Base-by-base conservation (phyloP, 768 basidiomycete genomes). In the Cystofilobasidium capitatum region DNA sequence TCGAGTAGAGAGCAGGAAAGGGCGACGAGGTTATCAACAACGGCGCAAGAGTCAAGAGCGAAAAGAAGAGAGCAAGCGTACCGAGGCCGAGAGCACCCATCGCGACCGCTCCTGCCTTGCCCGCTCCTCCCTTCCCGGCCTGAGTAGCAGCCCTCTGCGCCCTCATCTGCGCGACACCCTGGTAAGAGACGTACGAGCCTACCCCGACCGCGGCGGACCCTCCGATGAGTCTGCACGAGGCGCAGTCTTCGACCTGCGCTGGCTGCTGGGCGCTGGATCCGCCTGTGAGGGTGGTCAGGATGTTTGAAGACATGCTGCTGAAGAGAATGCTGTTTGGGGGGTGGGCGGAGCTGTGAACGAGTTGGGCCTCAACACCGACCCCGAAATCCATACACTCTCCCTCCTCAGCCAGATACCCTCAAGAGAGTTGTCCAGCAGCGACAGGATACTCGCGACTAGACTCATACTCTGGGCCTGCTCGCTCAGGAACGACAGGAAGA, bases 161-260 rank as follows among this genome's bases (percentile, higher is more conserved):
- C n/a, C 24, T 17, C 14, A 13, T 39, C 7, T 42, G 59, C 9
- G 24, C 22, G 4, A 36, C 17, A 1, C 36, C 24, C 39, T 61
- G 59, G 20, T 10, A 35, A 39, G 39, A 1, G 16, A 16, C 39
- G 31, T 42, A 42, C 14, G 31, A 22, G 2, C 59, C 59, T 36
- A 61, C 29, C 1, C n/a, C 39, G 13, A 35, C 29, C 3, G 14
- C 12, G 2, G 59, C 42, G 29, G 39, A 29, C 3, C 59, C 59
- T 17, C 59, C 59, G 44, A 61, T 61, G 24, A 61, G 10, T 26
- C 59, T 35, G 44, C 59, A 61, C 39, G 59, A 40, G 39, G 40
- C 59, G 44, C 59, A 61, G 40, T 61, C 59, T 39, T 61, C 59
- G 39, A 61, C 39, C 39, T 36, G 39, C 44, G n/a, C n/a, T n/a